These are phyloP conservation scores for Linaria vulgaris DNA, from an alignment of 257 asterid genomes.

Conservation along the genomic window DNA sequence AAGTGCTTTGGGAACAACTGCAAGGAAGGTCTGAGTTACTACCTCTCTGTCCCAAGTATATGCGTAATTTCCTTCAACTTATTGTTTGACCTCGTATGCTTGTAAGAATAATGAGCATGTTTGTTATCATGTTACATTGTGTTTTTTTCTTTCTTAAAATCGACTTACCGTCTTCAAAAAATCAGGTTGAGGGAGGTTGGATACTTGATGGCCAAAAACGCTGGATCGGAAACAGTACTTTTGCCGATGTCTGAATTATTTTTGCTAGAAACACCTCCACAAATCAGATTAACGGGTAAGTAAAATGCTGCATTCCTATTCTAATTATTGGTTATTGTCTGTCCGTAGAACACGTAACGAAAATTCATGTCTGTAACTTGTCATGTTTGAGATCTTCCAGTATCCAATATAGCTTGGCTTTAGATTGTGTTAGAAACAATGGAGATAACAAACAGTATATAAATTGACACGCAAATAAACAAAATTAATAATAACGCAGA, in stretches of 20 bases:
- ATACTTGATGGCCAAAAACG: constrained; percentile 94
- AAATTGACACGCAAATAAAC: no score
- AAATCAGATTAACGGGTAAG: constrained; percentile 89
- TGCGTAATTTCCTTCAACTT: not conserved
- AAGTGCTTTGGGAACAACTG: constrained; percentile 78
- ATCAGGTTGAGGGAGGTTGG: constrained; percentile 98
- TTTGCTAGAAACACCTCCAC: constrained; percentile 78
- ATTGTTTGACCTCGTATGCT: not conserved
- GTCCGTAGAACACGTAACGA: no score
- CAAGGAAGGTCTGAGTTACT: constrained; percentile 62
- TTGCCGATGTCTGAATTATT: constrained; percentile 79
- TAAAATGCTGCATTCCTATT: not conserved
- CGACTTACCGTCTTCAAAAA: constrained; percentile 23
- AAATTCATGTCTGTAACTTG: no score
- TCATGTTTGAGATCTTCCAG: no score
- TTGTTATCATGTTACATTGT: not conserved
- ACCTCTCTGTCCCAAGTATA: constrained; percentile 1
- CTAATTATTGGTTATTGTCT: constrained; percentile 1
- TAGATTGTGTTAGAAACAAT: no score
- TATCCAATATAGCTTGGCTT: no score
- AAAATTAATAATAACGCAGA: no score
- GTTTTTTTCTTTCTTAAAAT: no score
- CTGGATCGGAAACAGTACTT: constrained; percentile 98
- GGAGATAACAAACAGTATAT: no score
- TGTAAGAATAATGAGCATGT: no score